Evolutionary conservation across 164 flowering plant species (phyloP), one percentile per base, ranked within the genome.

Genomic region (Liquidambar formosana): DNA sequence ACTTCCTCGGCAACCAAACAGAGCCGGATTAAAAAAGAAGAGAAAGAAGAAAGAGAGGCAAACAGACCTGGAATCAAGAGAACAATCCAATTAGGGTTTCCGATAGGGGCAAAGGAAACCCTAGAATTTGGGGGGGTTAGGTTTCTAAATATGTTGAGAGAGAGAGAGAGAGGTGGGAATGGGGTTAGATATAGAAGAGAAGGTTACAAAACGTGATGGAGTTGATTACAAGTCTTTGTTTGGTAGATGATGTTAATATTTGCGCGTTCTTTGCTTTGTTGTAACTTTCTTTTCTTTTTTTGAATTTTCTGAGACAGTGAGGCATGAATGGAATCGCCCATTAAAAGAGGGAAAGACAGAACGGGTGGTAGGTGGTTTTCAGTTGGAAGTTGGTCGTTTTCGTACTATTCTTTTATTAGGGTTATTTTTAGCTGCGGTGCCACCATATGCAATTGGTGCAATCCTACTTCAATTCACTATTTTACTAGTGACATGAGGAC

Each of bases 341-440:
- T 46, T 23, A 15, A 46, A 8, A 47, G 18, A 25, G 14, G 21
- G 51, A 46, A 28, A 21, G 27, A 12, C 1, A 23, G 51, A 21
- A 22, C 11, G 1, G 49, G 49, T 46, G 66, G 66, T 63, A 45
- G 66, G 66, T 63, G 21, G 66, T 46, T 63, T 63, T 63, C 54
- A 25, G 54, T 63, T 63, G 33, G 66, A 22, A 47, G 33, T 45
- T 46, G 52, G 52, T 48, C 66, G 3, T 10, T 45, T 44, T 44
- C 52, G 1, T 11, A 47, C 49, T 47, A 47, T 47, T 47, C 2
- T 47, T 47, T 47, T 47, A 47, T 3, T 11, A n/a, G 49, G 2
- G 6, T 47, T 2, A 15, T 11, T 47, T 47, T 15, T 47, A 3
- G 49, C 15, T 11, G 49, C 49, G 49, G 41, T 33, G 2, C 6